phyloP scores from a whole-genome alignment of 2,329 filamentous ascomycete genomes.

The Anthostomella pinea region DNA sequence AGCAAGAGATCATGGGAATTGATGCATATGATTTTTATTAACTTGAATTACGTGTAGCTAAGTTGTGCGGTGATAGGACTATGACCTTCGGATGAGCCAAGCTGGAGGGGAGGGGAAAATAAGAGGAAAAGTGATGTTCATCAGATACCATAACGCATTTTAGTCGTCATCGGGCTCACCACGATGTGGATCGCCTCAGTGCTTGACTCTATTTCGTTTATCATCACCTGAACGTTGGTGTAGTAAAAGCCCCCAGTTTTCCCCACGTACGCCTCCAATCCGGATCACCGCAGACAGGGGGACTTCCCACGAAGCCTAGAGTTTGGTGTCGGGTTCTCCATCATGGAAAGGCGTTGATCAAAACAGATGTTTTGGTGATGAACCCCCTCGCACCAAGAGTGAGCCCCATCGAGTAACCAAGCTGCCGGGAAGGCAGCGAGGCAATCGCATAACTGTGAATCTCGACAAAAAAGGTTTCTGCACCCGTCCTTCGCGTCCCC shows the following conservation, averaged over 20 bases:
- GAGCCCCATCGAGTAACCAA: slow-evolving; percentile 99
- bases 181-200: slow-evolving; percentile 63
- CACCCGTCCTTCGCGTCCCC: slow-evolving; percentile 49
- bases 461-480: slow-evolving; percentile 77
- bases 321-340: slow-evolving; percentile 29
- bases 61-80: neutral
- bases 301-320: slow-evolving; percentile 33
- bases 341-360: slow-evolving; percentile 24
- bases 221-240: slow-evolving; percentile 79
- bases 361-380: slow-evolving; percentile 43
- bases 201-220: slow-evolving; percentile 98
- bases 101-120: neutral
- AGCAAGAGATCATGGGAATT: too few species aligned
- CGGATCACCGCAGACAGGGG: slow-evolving; percentile 3
- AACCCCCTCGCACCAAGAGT: slow-evolving; percentile 98
- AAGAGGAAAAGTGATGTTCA: slow-evolving; percentile 29
- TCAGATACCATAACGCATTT: slow-evolving; percentile 51
- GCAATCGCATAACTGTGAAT: slow-evolving; percentile 99
- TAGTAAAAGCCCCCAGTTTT: slow-evolving; percentile 9
- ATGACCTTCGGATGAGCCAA: too few species aligned
- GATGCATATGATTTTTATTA: too few species aligned
- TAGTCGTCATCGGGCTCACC: slow-evolving; percentile 45
- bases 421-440: slow-evolving; percentile 36
- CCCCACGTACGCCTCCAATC: neutral
- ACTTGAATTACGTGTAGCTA: too few species aligned